Conservation (phyloP, 169 alveolate genomes). For the Cryptosporidium felis region DNA sequence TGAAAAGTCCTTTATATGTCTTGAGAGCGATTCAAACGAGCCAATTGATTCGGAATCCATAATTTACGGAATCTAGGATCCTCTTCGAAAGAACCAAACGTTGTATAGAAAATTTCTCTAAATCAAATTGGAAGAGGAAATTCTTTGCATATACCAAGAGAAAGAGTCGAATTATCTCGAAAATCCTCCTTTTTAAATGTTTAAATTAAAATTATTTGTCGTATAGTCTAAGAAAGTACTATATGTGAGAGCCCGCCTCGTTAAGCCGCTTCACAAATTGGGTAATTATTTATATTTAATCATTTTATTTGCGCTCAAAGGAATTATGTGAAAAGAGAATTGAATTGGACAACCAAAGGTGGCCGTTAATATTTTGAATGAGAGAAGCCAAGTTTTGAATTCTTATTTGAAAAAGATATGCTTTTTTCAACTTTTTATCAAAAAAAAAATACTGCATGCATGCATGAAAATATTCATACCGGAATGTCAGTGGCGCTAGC, state of each 20-base stretch:
- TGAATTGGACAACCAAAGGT: not conserved
- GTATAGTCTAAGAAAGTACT: conserved; percentile 10
- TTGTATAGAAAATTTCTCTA: not conserved
- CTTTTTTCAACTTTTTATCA: not conserved
- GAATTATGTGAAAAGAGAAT: not conserved
- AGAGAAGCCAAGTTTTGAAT: not conserved
- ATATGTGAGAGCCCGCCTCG: conserved; percentile 35
- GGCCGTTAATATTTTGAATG: not conserved
- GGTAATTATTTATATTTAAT: not conserved
- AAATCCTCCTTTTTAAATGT: not conserved
- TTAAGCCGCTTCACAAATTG: not conserved
- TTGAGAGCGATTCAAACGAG: conserved; percentile 53
- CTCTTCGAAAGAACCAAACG: not conserved
- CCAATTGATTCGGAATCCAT: conserved; percentile 49
- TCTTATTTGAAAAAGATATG: too few relatives aligned
- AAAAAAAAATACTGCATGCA: conserved; percentile 23
- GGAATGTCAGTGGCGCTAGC: conserved; percentile 64
- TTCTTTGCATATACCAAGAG: not conserved
- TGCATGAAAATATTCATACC: conserved; percentile 33
- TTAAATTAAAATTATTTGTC: not conserved
- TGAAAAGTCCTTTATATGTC: conserved; percentile 1
- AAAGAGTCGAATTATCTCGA: not conserved
- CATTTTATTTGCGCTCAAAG: not conserved
- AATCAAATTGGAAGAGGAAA: not conserved
- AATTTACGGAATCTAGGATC: not conserved